These are phyloP conservation scores for Chlorella ohadii DNA, from an alignment of 139 green algal species.

Conservation along the genomic window DNA sequence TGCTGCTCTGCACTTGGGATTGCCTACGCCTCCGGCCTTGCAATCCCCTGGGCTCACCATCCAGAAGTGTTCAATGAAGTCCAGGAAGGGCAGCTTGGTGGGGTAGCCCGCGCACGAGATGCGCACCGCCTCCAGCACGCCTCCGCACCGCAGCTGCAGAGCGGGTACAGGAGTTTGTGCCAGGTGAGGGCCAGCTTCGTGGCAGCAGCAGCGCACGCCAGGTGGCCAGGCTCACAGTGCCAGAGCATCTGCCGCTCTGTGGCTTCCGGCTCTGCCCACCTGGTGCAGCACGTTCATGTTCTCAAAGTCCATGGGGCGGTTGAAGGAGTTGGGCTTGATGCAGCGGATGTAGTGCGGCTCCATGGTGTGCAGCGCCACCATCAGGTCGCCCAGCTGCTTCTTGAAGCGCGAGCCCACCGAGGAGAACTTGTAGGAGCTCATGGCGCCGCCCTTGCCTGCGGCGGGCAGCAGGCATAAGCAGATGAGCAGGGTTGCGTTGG, in stretches of 20 bases:
- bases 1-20: too few species aligned
- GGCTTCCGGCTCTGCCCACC: background rate
- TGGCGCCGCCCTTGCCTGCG: background rate
- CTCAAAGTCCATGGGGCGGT: slow-evolving; percentile 90
- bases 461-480: background rate
- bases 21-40: too few species aligned
- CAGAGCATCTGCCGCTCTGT: too few species aligned
- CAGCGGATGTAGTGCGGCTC: slow-evolving; percentile 99
- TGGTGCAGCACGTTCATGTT: slow-evolving; percentile 91
- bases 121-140: slow-evolving; percentile 98
- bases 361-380: slow-evolving; percentile 91
- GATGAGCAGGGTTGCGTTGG: too few species aligned
- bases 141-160: slow-evolving; percentile 94
- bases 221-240: background rate
- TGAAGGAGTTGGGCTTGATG: slow-evolving; percentile 97
- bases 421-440: slow-evolving; percentile 85
- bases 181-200: background rate
- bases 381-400: slow-evolving; percentile 93
- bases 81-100: slow-evolving; percentile 83
- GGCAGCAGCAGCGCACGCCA: background rate
- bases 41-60: slow-evolving; percentile 59
- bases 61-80: slow-evolving; percentile 98
- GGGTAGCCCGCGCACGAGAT: slow-evolving; percentile 97
- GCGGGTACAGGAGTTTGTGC: background rate
- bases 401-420: slow-evolving; percentile 95